Evolutionary conservation across 768 basidiomycete genomes (phyloP).

Genomic region (Tricholoma matsutake): DNA sequence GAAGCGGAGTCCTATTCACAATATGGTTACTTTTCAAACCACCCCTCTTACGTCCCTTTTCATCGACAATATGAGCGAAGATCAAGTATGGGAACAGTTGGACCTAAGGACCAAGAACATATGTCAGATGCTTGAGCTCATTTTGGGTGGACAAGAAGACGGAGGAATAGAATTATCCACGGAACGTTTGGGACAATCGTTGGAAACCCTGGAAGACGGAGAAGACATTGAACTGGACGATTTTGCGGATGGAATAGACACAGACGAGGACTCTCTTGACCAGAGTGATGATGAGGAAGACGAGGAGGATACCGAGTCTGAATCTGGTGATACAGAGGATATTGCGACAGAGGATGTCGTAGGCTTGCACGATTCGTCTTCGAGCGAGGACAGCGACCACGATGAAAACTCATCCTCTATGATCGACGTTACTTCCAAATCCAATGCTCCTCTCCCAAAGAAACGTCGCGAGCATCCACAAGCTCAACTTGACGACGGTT

Average conservation of each 20-base stretch:
- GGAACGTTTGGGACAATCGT: slow-evolving; percentile 19
- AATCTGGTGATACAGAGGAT: slow-evolving; percentile 23
- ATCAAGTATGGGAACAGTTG: slow-evolving; percentile 93
- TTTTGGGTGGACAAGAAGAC: slow-evolving; percentile 44
- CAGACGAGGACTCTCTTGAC: slow-evolving; percentile 17
- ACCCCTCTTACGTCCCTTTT: slow-evolving; percentile 81
- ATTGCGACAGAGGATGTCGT: slow-evolving; percentile 24
- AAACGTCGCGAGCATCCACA: slow-evolving; percentile 9
- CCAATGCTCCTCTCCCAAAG: not conserved
- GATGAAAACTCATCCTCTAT: slow-evolving; percentile 25
- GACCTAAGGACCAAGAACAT: slow-evolving; percentile 76
- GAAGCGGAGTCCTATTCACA: slow-evolving; percentile 30
- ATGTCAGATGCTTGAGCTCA: slow-evolving; percentile 63
- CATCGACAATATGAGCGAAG: slow-evolving; percentile 73
- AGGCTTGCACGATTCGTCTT: slow-evolving; percentile 36
- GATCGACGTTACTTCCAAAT: slow-evolving; percentile 6
- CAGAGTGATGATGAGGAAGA: slow-evolving; percentile 20
- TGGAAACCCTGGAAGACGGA: slow-evolving; percentile 30
- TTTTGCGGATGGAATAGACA: slow-evolving; percentile 27
- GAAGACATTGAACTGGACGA: slow-evolving; percentile 33
- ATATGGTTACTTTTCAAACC: slow-evolving; percentile 35
- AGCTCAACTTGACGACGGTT: slow-evolving; percentile 75
- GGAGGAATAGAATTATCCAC: slow-evolving; percentile 23
- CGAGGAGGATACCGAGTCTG: slow-evolving; percentile 25
- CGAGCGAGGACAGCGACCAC: slow-evolving; percentile 34